These are phyloP conservation scores for Xylaria sp. DNA, from an alignment of 2,329 filamentous ascomycete genomes.

Conservation along the genomic window DNA sequence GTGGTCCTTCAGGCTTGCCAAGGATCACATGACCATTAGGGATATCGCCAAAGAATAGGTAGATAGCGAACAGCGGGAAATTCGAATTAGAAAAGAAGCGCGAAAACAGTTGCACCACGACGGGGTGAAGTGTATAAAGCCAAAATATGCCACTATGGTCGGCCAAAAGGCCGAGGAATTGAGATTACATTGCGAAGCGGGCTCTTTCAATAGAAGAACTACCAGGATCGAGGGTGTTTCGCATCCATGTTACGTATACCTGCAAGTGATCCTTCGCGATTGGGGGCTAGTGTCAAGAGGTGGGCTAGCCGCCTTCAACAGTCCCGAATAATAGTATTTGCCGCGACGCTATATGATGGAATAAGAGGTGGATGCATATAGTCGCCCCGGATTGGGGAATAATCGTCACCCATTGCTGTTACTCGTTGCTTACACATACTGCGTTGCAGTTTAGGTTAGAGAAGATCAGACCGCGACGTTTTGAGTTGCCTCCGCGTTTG, in stretches of 20 bases:
- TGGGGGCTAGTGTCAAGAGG: not conserved
- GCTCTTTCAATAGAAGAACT: not conserved
- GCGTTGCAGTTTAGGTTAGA: not conserved
- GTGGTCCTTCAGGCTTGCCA: slow-evolving; percentile 3
- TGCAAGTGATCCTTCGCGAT: slow-evolving; percentile 24
- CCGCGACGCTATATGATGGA: slow-evolving; percentile 7
- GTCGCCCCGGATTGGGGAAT: slow-evolving; percentile 1
- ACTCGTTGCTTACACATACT: slow-evolving; percentile 11
- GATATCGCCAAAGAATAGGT: not conserved
- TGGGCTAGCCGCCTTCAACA: not conserved
- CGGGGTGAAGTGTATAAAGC: slow-evolving; percentile 15
- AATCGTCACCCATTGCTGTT: slow-evolving; percentile 2
- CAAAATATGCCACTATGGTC: not conserved
- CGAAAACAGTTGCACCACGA: not conserved
- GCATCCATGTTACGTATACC: slow-evolving; percentile 18
- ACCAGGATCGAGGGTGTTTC: slow-evolving; percentile 5
- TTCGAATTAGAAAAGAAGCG: slow-evolving; percentile 7
- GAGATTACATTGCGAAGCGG: slow-evolving; percentile 7
- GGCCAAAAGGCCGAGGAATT: slow-evolving; percentile 1
- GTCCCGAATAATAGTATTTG: not conserved
- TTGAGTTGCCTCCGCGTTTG: not conserved
- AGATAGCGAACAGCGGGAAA: slow-evolving; percentile 1
- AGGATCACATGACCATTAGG: slow-evolving; percentile 18
- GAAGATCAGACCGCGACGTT: slow-evolving; percentile 19
- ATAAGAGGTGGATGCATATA: slow-evolving; percentile 3